Evolutionary conservation across 257 asterid species (phyloP).

Genomic region (Solanum pinnatisectum): DNA sequence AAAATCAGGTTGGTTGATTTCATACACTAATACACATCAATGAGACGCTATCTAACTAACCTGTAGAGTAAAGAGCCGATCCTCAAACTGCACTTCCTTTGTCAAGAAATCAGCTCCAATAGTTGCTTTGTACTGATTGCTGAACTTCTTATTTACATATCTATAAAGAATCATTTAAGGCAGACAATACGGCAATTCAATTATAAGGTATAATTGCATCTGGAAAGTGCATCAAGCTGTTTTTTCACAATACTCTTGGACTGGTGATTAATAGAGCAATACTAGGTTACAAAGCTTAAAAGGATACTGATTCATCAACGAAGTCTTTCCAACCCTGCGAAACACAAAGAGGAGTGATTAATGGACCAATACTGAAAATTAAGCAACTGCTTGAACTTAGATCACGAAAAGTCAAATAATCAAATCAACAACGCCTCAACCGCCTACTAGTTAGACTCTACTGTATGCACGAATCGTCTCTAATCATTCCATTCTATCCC

Average conservation of each 20-base stretch:
- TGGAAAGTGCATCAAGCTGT: background rate
- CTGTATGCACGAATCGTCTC: background rate
- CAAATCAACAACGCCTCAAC: background rate
- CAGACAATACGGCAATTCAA: constrained; percentile 12
- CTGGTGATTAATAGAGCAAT: background rate
- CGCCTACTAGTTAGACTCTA: background rate
- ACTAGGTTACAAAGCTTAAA: background rate
- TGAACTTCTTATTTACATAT: constrained; percentile 95
- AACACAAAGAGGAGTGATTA: constrained; percentile 8
- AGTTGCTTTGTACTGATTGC: constrained; percentile 97
- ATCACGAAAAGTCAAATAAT: background rate
- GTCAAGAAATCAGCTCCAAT: constrained; percentile 99
- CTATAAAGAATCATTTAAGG: constrained; percentile 50
- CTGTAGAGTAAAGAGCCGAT: constrained; percentile 91
- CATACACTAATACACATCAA: background rate
- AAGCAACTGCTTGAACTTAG: background rate
- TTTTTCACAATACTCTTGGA: background rate
- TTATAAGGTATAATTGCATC: background rate
- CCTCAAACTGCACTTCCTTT: constrained; percentile 96
- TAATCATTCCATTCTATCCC: background rate
- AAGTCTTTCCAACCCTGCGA: constrained; percentile 98
- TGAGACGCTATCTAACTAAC: constrained; percentile 19
- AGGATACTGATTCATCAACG: constrained; percentile 99
- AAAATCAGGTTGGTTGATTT: background rate
- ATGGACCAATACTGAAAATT: background rate